Conservation (phyloP, 306 rosid species). For the Malus domestica region ASM211411v1 NC_041805.1:11954001-11954500, state of each 20-base stretch:
- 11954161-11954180: not conserved
- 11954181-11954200: not conserved
- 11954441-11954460: not conserved
- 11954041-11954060: not conserved
- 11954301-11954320: not conserved
- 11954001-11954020: not conserved
- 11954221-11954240: not conserved
- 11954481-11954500: not conserved
- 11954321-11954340: not conserved
- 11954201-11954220: not conserved
- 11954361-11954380: not conserved
- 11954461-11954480: not conserved
- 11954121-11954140: not conserved
- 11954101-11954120: not conserved
- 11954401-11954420: not conserved
- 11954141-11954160: not conserved
- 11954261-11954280: not conserved
- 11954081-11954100: not conserved
- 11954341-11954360: not conserved
- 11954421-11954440: not conserved
- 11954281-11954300: not conserved
- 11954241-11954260: not conserved
- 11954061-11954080: not conserved
- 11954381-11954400: constrained; percentile 4
- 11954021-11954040: not conserved